These are phyloP conservation scores for Ampelocalamus luodianensis DNA, from an alignment of 176 grass and related monocot species.

Conservation along the genomic window DNA sequence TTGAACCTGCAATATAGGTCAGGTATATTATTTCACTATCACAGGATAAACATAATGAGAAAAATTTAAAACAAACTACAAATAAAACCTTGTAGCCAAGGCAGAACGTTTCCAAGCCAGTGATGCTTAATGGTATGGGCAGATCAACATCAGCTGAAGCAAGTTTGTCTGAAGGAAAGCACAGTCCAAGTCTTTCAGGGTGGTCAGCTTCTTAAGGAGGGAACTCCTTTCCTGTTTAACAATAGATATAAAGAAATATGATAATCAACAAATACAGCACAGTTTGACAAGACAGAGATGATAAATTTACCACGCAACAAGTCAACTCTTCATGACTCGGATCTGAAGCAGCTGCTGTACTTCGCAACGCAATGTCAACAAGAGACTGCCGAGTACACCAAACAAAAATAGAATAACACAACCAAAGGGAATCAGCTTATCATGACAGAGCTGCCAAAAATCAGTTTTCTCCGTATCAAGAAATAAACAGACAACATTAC, in stretches of 20 bases:
- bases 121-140: constrained; percentile 67
- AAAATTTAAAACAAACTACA: constrained; percentile 6
- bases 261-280: constrained; percentile 31
- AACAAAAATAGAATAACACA: constrained; percentile 48
- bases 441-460: constrained; percentile 19
- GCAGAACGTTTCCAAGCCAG: constrained; percentile 85
- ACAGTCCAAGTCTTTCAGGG: constrained; percentile 82
- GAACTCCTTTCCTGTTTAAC: constrained; percentile 83
- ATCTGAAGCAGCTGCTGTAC: constrained; percentile 87
- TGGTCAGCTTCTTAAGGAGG: constrained; percentile 77
- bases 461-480: background rate
- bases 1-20: constrained; percentile 74
- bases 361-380: constrained; percentile 90
- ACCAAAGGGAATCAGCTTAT: constrained; percentile 20
- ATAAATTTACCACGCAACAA: constrained; percentile 83
- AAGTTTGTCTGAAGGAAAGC: constrained; percentile 58
- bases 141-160: constrained; percentile 54
- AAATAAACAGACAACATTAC: constrained; percentile 29
- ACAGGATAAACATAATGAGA: constrained; percentile 24
- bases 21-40: constrained; percentile 21
- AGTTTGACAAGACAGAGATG: constrained; percentile 29
- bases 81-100: constrained; percentile 87
- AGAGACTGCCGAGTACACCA: constrained; percentile 70
- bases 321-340: constrained; percentile 92
- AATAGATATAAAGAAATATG: constrained; percentile 31